Evolutionary conservation across 164 flowering plant species (phyloP).

Genomic region (Magnolia sinica): DNA sequence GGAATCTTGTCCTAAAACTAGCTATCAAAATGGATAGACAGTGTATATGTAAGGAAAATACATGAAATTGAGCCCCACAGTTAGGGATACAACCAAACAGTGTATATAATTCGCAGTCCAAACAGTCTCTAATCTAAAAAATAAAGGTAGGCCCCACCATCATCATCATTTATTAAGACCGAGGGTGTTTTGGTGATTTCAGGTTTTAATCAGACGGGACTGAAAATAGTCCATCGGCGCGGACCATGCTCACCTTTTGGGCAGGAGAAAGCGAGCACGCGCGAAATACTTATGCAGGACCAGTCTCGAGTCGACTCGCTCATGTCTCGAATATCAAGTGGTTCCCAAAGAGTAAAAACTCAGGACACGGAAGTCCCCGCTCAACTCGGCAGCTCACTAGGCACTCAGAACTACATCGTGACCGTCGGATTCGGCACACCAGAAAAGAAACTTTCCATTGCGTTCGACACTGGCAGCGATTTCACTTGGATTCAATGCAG

Average conservation of each 20-base stretch:
- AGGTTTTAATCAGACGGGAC: background rate
- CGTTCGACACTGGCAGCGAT: conserved; percentile 49
- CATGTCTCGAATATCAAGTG: conserved; percentile 9
- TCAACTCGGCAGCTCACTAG: conserved; percentile 34
- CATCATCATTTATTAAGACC: too few relatives aligned
- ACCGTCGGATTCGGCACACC: conserved; percentile 74
- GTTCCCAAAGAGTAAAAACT: conserved; percentile 1
- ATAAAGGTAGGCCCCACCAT: too few relatives aligned
- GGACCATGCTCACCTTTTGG: conserved; percentile 47
- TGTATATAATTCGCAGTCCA: too few relatives aligned
- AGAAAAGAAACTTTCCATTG: conserved; percentile 31
- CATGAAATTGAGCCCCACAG: too few relatives aligned
- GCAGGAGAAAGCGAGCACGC: background rate
- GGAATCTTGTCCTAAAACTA: too few relatives aligned
- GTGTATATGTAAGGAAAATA: too few relatives aligned
- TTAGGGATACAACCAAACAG: too few relatives aligned
- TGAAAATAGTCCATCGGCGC: conserved; percentile 38
- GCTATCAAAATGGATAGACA: too few relatives aligned
- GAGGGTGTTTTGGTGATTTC: background rate
- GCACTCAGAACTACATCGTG: conserved; percentile 53
- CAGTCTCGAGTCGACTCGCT: conserved; percentile 43
- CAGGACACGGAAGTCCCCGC: conserved; percentile 21
- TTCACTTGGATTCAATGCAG: conserved; percentile 63
- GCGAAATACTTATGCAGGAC: conserved; percentile 41
- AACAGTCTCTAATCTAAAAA: too few relatives aligned